Evolutionary conservation across 225 moss, liverwort and hornwort genomes (phyloP).

Genomic region (Climacium dendroides): DNA sequence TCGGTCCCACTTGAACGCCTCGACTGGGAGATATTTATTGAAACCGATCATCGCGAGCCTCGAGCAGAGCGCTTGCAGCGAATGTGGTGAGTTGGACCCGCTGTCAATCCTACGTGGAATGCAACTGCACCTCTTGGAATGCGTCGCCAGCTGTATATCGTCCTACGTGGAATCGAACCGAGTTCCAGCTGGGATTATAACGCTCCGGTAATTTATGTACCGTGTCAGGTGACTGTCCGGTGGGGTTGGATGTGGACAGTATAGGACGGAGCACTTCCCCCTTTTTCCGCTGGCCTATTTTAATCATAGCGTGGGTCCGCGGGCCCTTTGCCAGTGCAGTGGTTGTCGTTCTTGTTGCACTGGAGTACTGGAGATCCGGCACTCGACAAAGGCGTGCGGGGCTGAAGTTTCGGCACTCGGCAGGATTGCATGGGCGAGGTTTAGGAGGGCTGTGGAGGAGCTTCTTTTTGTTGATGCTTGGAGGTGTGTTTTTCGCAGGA

Average conservation of each 20-base stretch:
- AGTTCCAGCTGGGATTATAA: not conserved
- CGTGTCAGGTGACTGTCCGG: not conserved
- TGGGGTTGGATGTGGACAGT: not conserved
- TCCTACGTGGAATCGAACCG: not conserved
- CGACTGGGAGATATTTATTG: not conserved
- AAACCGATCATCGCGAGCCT: not conserved
- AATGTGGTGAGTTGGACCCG: not conserved
- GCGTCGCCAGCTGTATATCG: not conserved
- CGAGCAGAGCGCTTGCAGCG: not conserved
- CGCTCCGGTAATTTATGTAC: not conserved
- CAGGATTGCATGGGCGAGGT: not conserved
- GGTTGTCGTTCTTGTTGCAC: not conserved
- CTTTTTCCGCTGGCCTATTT: not conserved
- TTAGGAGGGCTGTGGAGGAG: not conserved
- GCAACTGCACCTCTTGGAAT: no score
- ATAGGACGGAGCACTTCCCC: not conserved
- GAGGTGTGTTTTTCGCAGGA: not conserved
- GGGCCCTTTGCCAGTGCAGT: not conserved
- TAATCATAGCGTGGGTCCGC: not conserved
- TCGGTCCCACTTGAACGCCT: not conserved
- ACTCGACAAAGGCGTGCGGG: not conserved
- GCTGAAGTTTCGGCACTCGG: not conserved
- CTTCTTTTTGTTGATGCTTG: not conserved
- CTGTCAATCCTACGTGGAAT: not conserved
- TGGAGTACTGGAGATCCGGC: not conserved